Conservation (phyloP, 2,329 filamentous ascomycete species). For the Trichophyton equinum region DNA sequence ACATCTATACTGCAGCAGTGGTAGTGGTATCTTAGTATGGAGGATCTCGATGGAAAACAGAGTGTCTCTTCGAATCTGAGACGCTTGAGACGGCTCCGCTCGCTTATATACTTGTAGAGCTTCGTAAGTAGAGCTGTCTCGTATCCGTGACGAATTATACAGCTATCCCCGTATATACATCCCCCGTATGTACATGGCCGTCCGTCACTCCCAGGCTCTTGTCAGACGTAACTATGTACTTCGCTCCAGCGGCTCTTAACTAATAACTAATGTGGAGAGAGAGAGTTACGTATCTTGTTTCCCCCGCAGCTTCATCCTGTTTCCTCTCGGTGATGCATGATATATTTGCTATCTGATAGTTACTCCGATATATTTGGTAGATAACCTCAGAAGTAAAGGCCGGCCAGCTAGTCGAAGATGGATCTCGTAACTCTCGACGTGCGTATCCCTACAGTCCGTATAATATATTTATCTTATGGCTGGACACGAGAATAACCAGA, state of each 20-base stretch:
- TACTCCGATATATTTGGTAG: not conserved
- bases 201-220: no score
- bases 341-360: not conserved
- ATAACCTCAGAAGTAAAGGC: not conserved
- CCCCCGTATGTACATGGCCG: no score
- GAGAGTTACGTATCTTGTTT: not conserved
- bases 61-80: no score
- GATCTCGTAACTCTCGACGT: not conserved
- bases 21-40: not conserved
- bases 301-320: not conserved
- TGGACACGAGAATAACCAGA: not conserved
- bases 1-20: not conserved
- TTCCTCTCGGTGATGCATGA: no score
- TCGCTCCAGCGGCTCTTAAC: no score
- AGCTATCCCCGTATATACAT: no score
- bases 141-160: no score
- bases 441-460: not conserved
- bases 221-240: no score
- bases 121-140: no score
- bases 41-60: not conserved
- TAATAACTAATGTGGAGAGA: no score
- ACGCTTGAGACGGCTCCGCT: no score
- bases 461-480: not conserved
- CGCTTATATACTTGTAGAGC: no score
- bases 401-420: not conserved